Evolutionary conservation across 164 flowering plant species (phyloP), one percentile per base, ranked within the genome.

Genomic region (Annona squamosa): DNA sequence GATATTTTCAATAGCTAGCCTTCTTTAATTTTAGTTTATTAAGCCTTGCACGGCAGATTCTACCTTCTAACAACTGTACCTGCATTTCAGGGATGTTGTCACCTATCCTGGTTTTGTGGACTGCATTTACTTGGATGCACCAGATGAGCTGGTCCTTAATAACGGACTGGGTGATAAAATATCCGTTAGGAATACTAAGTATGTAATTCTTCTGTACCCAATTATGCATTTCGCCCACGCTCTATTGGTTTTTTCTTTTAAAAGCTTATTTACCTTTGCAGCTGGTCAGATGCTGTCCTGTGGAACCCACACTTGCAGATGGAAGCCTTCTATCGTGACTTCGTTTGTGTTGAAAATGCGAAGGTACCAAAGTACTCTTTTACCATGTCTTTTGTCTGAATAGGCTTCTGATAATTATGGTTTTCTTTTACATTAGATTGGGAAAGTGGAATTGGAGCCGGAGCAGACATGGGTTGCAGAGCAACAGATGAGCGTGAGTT

Each of bases 331-430:
- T 94, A 90, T 79, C 86, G 67, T 79, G 95, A 94, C 80, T 94
- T 94, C 82, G 97, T 94, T 46, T 94, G 99, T 64, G 97, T 94
- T 56, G 99, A 94, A 79, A 92, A 94, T 85, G 97, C 97, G 4
- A 82, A 92, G 99, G 99, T 92, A 81, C 44, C 65, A 4, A 45
- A 3, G 12, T 63, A n/a, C 70, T 16, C 57, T n/a, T 46, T 45
- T 16, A 12, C 19, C 37, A 68, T 42, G 48, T 0, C 17, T 3
- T 68, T 4, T n/a, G 4, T 3, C 4, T 16, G 46, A 68, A 45
- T 3, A 16, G 6, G 9, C 7, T 16, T 13, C 1, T 16, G 17
- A 10, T 45, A 45, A 45, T 18, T 16, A 2, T 45, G 56, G 3
- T 72, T 65, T 7, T 72, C 18, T n/a, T 19, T 5, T 16, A 62